Evolutionary conservation across 371 early-diverging fungal genomes (phyloP).

Genomic region (Furculomyces boomerangus): DNA sequence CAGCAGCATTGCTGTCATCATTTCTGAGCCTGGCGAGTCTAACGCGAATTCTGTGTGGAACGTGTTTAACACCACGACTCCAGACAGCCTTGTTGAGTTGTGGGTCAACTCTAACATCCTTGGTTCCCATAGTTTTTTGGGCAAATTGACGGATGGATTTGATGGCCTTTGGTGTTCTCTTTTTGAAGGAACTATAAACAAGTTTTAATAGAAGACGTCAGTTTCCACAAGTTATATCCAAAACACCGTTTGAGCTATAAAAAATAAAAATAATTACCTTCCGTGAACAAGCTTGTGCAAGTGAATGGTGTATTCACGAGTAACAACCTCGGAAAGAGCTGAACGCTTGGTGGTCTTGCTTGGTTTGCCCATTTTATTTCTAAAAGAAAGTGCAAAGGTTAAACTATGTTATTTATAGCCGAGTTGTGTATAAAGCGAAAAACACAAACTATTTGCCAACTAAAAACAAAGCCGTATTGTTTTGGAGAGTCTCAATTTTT

Average conservation of each 20-base stretch:
- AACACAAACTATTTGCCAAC: not conserved
- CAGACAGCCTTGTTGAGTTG: conserved; percentile 68
- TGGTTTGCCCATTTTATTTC: conserved; percentile 1
- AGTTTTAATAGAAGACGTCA: not conserved
- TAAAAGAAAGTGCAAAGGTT: not conserved
- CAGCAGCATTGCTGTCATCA: conserved; percentile 82
- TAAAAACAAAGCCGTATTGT: not conserved
- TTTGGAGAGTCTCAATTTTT: not conserved
- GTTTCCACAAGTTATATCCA: not conserved
- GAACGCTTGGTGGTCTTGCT: conserved; percentile 16
- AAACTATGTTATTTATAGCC: no score
- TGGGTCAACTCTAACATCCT: conserved; percentile 63
- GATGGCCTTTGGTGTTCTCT: conserved; percentile 86
- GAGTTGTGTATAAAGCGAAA: no score
- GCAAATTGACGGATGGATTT: conserved; percentile 82
- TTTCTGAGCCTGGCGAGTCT: conserved; percentile 81
- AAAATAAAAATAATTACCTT: not conserved
- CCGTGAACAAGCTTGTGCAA: conserved; percentile 65
- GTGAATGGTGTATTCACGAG: conserved; percentile 90
- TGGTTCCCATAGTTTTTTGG: conserved; percentile 72
- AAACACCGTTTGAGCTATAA: not conserved
- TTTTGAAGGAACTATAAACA: conserved; percentile 53
- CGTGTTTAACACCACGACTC: conserved; percentile 75
- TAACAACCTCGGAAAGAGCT: conserved; percentile 37
- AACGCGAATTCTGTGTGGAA: conserved; percentile 83